Evolutionary conservation across 2,329 filamentous ascomycete genomes (phyloP).

Genomic region (Fusarium zealandicum): DNA sequence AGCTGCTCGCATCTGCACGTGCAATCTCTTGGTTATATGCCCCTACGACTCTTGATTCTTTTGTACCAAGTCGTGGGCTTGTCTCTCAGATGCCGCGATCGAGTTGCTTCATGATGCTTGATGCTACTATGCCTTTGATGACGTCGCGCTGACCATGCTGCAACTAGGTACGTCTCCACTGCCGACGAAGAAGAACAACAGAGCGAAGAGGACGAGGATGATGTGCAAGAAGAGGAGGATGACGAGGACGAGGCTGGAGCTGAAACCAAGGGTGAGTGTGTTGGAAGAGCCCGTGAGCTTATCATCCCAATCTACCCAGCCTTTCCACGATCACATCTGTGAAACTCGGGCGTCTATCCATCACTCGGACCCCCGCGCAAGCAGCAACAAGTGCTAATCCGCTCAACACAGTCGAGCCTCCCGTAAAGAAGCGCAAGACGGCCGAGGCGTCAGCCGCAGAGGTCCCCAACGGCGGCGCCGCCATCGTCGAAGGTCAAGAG

Average conservation of each 20-base stretch:
- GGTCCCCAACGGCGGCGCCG: conserved; percentile 47
- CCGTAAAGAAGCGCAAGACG: conserved; percentile 62
- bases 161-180: conserved; percentile 46
- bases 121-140: conserved; percentile 5
- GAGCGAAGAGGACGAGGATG: conserved; percentile 51
- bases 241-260: conserved; percentile 46
- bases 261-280: conserved; percentile 49
- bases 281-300: background rate
- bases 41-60: background rate
- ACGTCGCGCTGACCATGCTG: conserved; percentile 22
- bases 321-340: background rate
- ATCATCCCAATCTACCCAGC: conserved; percentile 13
- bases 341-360: background rate
- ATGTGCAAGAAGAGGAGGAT: conserved; percentile 48
- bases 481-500: conserved; percentile 45
- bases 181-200: conserved; percentile 53
- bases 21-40: background rate
- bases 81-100: background rate
- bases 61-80: background rate
- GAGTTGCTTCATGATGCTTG: background rate
- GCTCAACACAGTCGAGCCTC: conserved; percentile 34
- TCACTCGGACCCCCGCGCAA: background rate
- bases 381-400: conserved; percentile 2
- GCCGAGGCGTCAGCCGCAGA: conserved; percentile 43
- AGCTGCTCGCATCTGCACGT: conserved; percentile 1